Conservation (phyloP, 108 stramenopile species). For the Poteriospumella lacustris region DNA sequence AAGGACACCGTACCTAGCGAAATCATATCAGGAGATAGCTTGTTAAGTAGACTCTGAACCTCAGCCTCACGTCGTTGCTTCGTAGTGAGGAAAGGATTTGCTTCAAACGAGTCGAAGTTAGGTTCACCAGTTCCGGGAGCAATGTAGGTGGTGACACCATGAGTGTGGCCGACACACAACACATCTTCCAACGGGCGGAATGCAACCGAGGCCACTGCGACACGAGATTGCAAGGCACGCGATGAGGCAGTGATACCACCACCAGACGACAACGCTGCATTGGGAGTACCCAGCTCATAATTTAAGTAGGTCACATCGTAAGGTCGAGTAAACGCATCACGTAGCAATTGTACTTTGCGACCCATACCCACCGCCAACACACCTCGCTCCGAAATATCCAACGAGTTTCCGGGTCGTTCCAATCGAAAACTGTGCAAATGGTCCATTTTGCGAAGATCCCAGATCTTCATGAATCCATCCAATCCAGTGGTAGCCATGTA, state of each 20-base stretch:
- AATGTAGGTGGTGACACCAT: conserved; percentile 80
- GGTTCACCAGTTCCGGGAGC: conserved; percentile 94
- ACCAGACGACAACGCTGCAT: conserved; percentile 51
- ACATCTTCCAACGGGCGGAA: conserved; percentile 98
- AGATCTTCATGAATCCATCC: conserved; percentile 63
- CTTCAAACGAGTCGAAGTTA: conserved; percentile 82
- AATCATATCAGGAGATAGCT: conserved; percentile 89
- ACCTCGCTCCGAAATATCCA: conserved; percentile 87
- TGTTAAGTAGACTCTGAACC: conserved; percentile 85
- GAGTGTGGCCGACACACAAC: conserved; percentile 79
- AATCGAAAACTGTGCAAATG: conserved; percentile 43
- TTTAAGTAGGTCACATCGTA: conserved; percentile 3
- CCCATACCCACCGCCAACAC: conserved; percentile 65
- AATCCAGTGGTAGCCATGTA: conserved; percentile 84
- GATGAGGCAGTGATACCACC: conserved; percentile 69
- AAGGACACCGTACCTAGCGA: conserved; percentile 61
- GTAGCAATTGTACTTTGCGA: background rate
- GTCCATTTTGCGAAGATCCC: conserved; percentile 81
- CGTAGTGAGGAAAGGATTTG: conserved; percentile 79
- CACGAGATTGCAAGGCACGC: conserved; percentile 63
- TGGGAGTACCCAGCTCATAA: background rate
- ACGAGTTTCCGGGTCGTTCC: conserved; percentile 41
- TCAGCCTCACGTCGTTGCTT: conserved; percentile 90
- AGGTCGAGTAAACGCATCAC: conserved; percentile 10
- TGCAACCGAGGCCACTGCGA: conserved; percentile 63